Base-by-base conservation (phyloP, 331 rosid species). In the Acacia pycnantha region DNA sequence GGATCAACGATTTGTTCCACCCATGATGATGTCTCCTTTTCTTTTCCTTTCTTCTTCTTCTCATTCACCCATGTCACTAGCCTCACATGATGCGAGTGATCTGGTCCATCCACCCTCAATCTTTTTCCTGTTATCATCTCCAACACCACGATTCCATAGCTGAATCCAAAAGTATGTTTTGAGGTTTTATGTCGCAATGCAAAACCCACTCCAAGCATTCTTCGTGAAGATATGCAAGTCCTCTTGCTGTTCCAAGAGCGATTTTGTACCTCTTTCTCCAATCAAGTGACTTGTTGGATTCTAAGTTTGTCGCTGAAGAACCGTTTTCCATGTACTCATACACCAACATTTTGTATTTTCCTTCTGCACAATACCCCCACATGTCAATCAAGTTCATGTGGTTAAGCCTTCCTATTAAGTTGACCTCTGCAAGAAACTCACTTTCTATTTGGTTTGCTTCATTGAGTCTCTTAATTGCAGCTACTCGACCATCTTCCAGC, bases 301-400 rank as follows among this genome's bases (percentile, higher is more conserved):
- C 15, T 0, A 87, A 41, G 35, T 87, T 78, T 3, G 74, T 27
- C 10, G 76, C 82, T 22, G 84, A 79, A 35, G 90, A 80, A 1
- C 87, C 62, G 1, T 54, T 54, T 54, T 54, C 27, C 62, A 54
- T 21, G 27, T 22, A 58, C 33, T 24, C 33, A 58, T 22, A 9
- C 16, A 22, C 33, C 33, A 58, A 58, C 88, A 62, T 84, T 77
- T 64, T 78, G 50, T 87, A 85, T 62, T 84, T 84, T 64, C 82
- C 84, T 41, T 87, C 83, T 0, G 80, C 66, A 74, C 88, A 79
- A 12, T 79, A 87, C 3, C 90, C 90, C 90, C 88, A 84, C 85
- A 84, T 79, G 6, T 87, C 85, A 24, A 58, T 58, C 16, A 58
- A 24, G 33, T 24, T 22, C 66, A 58, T 58, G 66, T 58, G 66